phyloP scores from a whole-genome alignment of 2,329 filamentous ascomycete genomes.

The Didymella sp. region DNA sequence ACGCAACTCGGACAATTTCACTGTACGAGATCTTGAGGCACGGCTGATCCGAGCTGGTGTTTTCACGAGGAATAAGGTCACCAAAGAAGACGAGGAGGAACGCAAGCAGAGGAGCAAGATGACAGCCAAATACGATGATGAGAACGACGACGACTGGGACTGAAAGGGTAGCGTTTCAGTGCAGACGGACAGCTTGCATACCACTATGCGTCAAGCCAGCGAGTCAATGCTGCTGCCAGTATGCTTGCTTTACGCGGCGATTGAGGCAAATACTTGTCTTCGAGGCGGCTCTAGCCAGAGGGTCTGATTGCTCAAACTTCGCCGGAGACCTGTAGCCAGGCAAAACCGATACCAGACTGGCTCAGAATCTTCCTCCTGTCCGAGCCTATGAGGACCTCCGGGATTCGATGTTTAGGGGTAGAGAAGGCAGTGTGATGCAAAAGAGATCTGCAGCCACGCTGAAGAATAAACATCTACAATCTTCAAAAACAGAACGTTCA shows the following conservation, averaged over 20 bases:
- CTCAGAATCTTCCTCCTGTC: too few species aligned
- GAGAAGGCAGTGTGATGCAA: not conserved
- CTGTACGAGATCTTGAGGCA: constrained; percentile 61
- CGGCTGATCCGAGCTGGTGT: constrained; percentile 61
- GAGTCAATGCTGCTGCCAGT: not conserved
- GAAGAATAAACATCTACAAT: not conserved
- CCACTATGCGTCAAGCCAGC: not conserved
- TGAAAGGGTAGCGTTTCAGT: constrained; percentile 28
- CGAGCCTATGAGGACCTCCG: not conserved
- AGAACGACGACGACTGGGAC: constrained; percentile 62
- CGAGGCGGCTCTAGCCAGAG: not conserved
- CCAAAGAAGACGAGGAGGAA: constrained; percentile 51
- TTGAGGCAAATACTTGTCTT: not conserved
- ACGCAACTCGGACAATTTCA: constrained; percentile 61
- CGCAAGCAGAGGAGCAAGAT: constrained; percentile 41
- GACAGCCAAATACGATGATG: constrained; percentile 47
- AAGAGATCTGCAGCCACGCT: not conserved
- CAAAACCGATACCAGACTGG: not conserved
- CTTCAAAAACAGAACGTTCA: not conserved
- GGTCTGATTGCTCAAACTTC: not conserved
- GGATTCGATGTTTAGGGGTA: not conserved
- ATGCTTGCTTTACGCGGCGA: not conserved
- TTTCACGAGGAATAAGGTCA: constrained; percentile 60
- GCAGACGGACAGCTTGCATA: not conserved
- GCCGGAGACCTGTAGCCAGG: not conserved